These are phyloP conservation scores for Cyclotella choctawhatcheeana DNA, from an alignment of 108 stramenopile genomes.

Conservation along the genomic window DNA sequence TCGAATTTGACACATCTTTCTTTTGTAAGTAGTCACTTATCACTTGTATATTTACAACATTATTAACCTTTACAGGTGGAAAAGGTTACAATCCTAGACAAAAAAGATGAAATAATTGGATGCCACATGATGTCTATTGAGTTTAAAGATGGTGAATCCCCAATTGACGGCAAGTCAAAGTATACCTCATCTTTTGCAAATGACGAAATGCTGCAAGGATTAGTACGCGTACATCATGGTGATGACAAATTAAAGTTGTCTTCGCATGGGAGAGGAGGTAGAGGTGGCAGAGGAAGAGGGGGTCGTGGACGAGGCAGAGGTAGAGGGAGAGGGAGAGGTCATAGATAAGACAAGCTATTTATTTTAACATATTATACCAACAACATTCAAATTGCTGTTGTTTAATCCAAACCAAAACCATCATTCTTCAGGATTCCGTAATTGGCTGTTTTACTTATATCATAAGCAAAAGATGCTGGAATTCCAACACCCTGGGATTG, in stretches of 20 bases:
- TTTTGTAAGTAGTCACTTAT: neutral
- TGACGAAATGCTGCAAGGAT: slow-evolving; percentile 72
- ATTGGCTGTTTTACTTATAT: too few relatives aligned
- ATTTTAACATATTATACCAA: too few relatives aligned
- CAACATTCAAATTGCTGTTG: too few relatives aligned
- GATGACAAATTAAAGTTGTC: slow-evolving; percentile 69
- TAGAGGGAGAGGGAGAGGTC: slow-evolving; percentile 58
- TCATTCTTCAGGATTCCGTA: too few relatives aligned
- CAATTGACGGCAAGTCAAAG: slow-evolving; percentile 61
- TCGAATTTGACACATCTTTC: too few relatives aligned
- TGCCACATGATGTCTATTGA: slow-evolving; percentile 74
- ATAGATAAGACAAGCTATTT: too few relatives aligned
- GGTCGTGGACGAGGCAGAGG: slow-evolving; percentile 67
- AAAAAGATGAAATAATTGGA: slow-evolving; percentile 69
- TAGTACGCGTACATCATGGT: slow-evolving; percentile 75
- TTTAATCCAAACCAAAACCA: too few relatives aligned
- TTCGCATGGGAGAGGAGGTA: slow-evolving; percentile 38
- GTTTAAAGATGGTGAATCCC: slow-evolving; percentile 79
- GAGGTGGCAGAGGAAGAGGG: slow-evolving; percentile 54
- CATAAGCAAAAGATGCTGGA: too few relatives aligned
- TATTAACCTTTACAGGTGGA: slow-evolving; percentile 49
- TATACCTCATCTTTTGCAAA: slow-evolving; percentile 74
- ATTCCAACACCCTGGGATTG: too few relatives aligned
- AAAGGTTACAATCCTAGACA: slow-evolving; percentile 76
- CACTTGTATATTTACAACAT: neutral